These are phyloP conservation scores for Onygenales sp. DNA, from an alignment of 2,329 filamentous ascomycete genomes.

Conservation along the genomic window DNA sequence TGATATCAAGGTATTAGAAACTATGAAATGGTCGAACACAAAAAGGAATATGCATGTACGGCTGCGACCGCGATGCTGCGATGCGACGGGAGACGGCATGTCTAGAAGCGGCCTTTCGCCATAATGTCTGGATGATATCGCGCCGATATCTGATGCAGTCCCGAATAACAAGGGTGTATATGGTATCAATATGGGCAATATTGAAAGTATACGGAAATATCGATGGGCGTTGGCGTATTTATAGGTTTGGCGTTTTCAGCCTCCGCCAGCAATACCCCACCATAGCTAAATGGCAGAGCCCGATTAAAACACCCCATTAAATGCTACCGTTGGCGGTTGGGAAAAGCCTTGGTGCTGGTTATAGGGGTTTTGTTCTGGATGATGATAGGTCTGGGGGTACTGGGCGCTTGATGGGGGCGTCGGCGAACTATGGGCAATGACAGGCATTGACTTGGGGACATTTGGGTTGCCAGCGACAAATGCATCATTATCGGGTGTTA, in stretches of 20 bases:
- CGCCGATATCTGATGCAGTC: background rate
- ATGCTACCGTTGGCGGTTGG: conserved; percentile 24
- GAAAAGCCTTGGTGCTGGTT: conserved; percentile 24
- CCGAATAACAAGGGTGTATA: background rate
- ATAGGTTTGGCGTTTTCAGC: background rate
- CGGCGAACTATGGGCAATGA: conserved; percentile 21
- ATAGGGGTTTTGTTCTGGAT: conserved; percentile 24
- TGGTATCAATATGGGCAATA: background rate
- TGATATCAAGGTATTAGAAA: conserved; percentile 5
- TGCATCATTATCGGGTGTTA: conserved; percentile 36
- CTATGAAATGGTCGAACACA: conserved; percentile 12
- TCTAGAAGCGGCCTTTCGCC: background rate
- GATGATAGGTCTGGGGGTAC: conserved; percentile 25
- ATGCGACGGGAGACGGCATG: background rate
- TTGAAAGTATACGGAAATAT: background rate
- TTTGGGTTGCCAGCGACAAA: conserved; percentile 27
- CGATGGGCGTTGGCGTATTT: background rate
- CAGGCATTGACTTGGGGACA: conserved; percentile 18
- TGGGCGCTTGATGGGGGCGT: conserved; percentile 27
- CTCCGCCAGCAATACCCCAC: background rate
- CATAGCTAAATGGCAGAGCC: too few relatives aligned
- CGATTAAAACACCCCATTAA: conserved; percentile 17
- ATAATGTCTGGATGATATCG: background rate
- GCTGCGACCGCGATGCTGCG: background rate
- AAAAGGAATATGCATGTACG: conserved; percentile 7